These are phyloP conservation scores for Pseudonitzschia delicatissima DNA, from an alignment of 108 stramenopile species.

Conservation along the genomic window DNA sequence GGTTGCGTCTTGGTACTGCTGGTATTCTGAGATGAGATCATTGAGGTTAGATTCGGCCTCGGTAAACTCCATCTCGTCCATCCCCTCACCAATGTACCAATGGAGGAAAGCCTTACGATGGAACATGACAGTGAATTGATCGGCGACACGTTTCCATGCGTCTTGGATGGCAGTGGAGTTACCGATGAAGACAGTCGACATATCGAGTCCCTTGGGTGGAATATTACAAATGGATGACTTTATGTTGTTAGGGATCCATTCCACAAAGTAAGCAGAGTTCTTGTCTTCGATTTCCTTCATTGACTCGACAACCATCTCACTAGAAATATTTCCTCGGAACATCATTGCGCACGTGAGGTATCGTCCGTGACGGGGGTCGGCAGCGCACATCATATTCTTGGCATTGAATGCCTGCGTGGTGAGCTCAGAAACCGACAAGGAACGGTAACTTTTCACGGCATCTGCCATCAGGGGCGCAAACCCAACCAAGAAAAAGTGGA, in stretches of 20 bases:
- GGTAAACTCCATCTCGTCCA: conserved; percentile 95
- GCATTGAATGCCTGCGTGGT: conserved; percentile 95
- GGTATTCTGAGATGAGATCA: conserved; percentile 93
- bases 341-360: conserved; percentile 97
- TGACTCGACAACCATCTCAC: conserved; percentile 95
- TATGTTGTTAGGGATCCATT: conserved; percentile 99
- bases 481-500: conserved; percentile 98
- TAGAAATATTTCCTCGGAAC: conserved; percentile 98
- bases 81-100: conserved; percentile 92
- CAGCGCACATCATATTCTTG: conserved; percentile 99
- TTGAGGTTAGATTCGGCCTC: conserved; percentile 95
- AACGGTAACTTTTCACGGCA: conserved; percentile 91
- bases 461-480: conserved; percentile 91
- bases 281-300: conserved; percentile 97
- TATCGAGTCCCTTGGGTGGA: conserved; percentile 93
- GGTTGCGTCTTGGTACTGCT: conserved; percentile 91
- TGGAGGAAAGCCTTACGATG: conserved; percentile 91
- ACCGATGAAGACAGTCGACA: conserved; percentile 91
- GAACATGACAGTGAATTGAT: conserved; percentile 92
- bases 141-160: conserved; percentile 86
- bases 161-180: conserved; percentile 95
- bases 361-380: conserved; percentile 98
- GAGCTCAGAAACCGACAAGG: conserved; percentile 94
- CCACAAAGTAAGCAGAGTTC: conserved; percentile 98
- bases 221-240: conserved; percentile 98